Evolutionary conservation across 257 asterid species (phyloP), one percentile per base, ranked within the genome.

Genomic region (Penstemon barbatus): DNA sequence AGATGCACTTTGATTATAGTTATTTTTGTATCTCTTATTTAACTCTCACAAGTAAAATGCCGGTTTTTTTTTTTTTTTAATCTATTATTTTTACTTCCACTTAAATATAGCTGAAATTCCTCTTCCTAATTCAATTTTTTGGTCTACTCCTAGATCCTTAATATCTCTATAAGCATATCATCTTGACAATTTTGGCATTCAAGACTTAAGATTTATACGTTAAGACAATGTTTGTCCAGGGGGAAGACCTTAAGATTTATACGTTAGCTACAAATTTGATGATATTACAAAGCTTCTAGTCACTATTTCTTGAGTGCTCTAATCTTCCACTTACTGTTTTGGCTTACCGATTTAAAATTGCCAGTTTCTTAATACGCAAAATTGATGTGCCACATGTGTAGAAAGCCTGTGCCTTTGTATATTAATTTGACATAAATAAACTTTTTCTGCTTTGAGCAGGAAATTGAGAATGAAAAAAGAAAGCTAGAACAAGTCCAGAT

Each of bases 391-490:
- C 42, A 7, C 66, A 46, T 49, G 42, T 7, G 6, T 5, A 6
- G 13, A 40, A 19, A 38, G 11, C 7, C 49, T 38, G 8, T 60
- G n/a, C 49, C 15, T 42, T 43, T 46, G 15, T 41, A 2, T 41
- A 49, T 60, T n/a, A 10, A 60, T 60, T n/a, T 13, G 40, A 60
- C 52, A 13, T 50, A 42, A 38, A n/a, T 2, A 7, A 67, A 65
- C 38, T 74, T 45, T 63, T 60, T 65, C 61, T 68, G 69, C 57
- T 62, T 45, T 74, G 73, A 63, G 64, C 84, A 94, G 99, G 98
- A 85, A 77, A 71, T 86, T n/a, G 99, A 94, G 74, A 88, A 83
- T 70, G 98, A 89, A 79, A 86, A 84, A 70, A 73, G 91, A 69
- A 94, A 89, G 80, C 72, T 86, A 48, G 96, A 89, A 79, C 93